Percentiles rank a stretch among this genome's conserved stretches.
Evolutionary conservation across 352 stramenopile species (phyloP).

Genomic region (Globisporangium rhizosaccharum): DNA sequence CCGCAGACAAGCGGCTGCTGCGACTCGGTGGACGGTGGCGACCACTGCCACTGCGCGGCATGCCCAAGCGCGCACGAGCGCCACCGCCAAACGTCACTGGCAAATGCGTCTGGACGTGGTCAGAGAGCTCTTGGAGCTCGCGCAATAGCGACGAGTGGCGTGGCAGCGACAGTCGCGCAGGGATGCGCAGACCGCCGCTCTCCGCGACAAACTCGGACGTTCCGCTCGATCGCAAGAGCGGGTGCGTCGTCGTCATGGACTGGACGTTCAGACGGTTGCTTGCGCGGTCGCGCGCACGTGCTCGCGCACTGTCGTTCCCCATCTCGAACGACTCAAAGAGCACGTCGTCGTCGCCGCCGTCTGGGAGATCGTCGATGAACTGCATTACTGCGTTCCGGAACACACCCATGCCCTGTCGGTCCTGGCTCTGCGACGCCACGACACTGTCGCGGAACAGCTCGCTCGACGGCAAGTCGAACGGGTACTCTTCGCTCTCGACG

Average conservation of each 20-base stretch:
- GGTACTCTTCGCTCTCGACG: constrained; percentile 9
- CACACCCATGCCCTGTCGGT: constrained; percentile 2
- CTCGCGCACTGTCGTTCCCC: constrained; percentile 23
- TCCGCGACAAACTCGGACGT: constrained; percentile 7
- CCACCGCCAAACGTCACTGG: constrained; percentile 26
- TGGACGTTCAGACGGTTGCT: constrained; percentile 8
- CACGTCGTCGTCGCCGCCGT: constrained; percentile 46
- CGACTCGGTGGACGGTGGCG: constrained; percentile 49
- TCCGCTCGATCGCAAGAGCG: constrained; percentile 30
- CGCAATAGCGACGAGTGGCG: constrained; percentile 68
- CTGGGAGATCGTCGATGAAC: constrained; percentile 55
- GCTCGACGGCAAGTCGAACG: constrained; percentile 13
- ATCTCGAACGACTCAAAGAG: constrained; percentile 56
- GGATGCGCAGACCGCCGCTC: constrained; percentile 16
- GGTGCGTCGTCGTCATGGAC: constrained; percentile 19
- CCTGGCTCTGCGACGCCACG: constrained; percentile 6
- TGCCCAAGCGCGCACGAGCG: constrained; percentile 13
- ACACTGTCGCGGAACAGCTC: constrained; percentile 11
- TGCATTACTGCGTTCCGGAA: constrained; percentile 27
- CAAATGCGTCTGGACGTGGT: constrained; percentile 72
- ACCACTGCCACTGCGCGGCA: constrained; percentile 38
- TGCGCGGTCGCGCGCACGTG: constrained; percentile 28
- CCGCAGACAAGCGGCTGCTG: constrained; percentile 55
- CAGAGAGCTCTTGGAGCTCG: constrained; percentile 67
- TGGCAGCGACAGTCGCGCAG: constrained; percentile 43